Evolutionary conservation across 768 basidiomycete species (phyloP).

Genomic region (Tulasnella calospora): DNA sequence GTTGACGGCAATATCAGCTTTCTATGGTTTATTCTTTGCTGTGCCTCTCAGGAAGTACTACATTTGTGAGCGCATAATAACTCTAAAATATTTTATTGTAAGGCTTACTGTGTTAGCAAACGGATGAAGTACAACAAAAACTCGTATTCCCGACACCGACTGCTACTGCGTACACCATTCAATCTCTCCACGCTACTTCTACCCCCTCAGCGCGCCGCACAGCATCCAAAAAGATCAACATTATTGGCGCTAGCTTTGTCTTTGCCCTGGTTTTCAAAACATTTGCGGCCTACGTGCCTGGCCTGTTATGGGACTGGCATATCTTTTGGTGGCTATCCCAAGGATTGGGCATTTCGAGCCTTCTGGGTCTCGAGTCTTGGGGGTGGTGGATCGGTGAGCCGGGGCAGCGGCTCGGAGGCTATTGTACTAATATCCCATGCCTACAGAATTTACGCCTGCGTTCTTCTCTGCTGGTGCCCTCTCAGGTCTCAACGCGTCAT

Average conservation of each 20-base stretch:
- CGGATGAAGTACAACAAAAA: slow-evolving; percentile 40
- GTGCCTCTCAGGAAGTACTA: slow-evolving; percentile 47
- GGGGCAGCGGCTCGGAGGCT: background rate
- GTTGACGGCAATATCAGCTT: slow-evolving; percentile 41
- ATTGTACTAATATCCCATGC: background rate
- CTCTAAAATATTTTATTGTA: background rate
- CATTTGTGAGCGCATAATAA: slow-evolving; percentile 43
- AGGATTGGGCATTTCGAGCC: background rate
- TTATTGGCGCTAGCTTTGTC: slow-evolving; percentile 46
- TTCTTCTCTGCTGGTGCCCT: slow-evolving; percentile 20
- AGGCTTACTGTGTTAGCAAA: background rate
- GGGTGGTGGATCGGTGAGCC: slow-evolving; percentile 25
- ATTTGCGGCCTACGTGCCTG: slow-evolving; percentile 54
- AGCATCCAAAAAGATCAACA: slow-evolving; percentile 54
- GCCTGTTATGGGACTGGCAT: slow-evolving; percentile 40
- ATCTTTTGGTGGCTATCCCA: slow-evolving; percentile 22
- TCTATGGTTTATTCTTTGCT: slow-evolving; percentile 48
- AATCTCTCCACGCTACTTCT: slow-evolving; percentile 51
- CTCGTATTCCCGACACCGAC: slow-evolving; percentile 61
- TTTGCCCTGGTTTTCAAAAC: slow-evolving; percentile 51
- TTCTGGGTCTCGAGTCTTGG: slow-evolving; percentile 15
- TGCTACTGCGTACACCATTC: slow-evolving; percentile 62
- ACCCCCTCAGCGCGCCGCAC: slow-evolving; percentile 43
- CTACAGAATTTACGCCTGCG: slow-evolving; percentile 21
- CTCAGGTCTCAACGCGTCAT: slow-evolving; percentile 23